Conservation (phyloP, 306 rosid species). For the Trichosanthes truncata region DNA sequence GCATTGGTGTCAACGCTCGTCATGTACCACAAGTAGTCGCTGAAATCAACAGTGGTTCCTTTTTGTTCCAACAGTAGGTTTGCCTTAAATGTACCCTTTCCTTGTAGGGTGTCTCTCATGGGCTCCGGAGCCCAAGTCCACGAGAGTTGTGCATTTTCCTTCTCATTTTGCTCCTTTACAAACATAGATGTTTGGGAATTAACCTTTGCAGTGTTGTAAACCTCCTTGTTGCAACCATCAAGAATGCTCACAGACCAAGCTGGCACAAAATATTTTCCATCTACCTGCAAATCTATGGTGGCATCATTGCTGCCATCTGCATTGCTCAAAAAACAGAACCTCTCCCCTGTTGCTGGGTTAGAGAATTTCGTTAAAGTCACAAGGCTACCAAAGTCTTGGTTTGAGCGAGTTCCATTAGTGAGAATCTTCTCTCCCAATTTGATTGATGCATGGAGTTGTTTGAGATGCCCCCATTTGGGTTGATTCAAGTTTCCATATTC, state of each 20-base stretch:
- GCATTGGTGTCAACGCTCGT: not conserved
- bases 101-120: conserved; percentile 16
- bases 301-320: conserved; percentile 27
- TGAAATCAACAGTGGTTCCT: conserved; percentile 18
- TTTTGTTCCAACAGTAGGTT: conserved; percentile 32
- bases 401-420: conserved; percentile 20
- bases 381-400: conserved; percentile 22
- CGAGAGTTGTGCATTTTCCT: conserved; percentile 16
- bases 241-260: conserved; percentile 26
- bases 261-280: not conserved
- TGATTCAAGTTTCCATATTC: conserved; percentile 16
- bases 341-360: conserved; percentile 17
- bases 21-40: conserved; percentile 44
- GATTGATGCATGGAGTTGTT: conserved; percentile 29
- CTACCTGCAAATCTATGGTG: conserved; percentile 25
- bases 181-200: conserved; percentile 42
- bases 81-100: conserved; percentile 4
- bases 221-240: conserved; percentile 32
- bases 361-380: conserved; percentile 13
- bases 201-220: conserved; percentile 42
- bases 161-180: conserved; percentile 18
- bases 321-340: conserved; percentile 37
- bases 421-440: conserved; percentile 33
- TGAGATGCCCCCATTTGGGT: conserved; percentile 23
- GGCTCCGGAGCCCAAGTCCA: conserved; percentile 46